Conservation (phyloP, 78 protist genomes). For the Protostelium mycophagum region DNA sequence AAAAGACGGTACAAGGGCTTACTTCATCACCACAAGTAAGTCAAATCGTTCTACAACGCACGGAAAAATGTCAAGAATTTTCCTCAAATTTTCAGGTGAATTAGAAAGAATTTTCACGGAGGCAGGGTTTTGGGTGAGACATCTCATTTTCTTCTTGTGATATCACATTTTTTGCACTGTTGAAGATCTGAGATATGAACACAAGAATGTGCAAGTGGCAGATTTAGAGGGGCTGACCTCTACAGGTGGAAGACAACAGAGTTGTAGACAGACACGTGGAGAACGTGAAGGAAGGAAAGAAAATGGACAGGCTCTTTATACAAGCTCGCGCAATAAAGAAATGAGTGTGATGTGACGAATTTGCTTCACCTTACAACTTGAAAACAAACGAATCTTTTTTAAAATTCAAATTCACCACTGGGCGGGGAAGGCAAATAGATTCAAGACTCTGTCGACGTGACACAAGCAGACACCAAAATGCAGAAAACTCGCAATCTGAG, state of each 20-base stretch:
- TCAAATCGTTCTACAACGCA: background rate
- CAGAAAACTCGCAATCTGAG: too few species aligned
- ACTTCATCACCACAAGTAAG: constrained; percentile 43
- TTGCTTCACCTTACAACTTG: too few species aligned
- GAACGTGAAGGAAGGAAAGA: constrained; percentile 35
- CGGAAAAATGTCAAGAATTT: background rate
- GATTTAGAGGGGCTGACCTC: background rate
- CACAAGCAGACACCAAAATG: too few species aligned
- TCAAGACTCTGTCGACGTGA: too few species aligned
- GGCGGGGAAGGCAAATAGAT: too few species aligned
- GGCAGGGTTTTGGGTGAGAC: constrained; percentile 13
- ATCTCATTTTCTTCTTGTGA: too few species aligned
- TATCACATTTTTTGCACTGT: too few species aligned
- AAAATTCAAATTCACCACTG: too few species aligned
- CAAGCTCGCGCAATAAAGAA: constrained; percentile 44
- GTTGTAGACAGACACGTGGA: constrained; percentile 26
- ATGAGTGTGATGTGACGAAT: too few species aligned
- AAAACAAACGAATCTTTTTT: too few species aligned
- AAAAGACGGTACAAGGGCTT: constrained; percentile 75
- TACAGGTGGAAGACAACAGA: constrained; percentile 19
- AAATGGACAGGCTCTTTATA: constrained; percentile 54
- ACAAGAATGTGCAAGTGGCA: background rate
- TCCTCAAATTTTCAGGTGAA: background rate
- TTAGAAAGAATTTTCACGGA: constrained; percentile 20
- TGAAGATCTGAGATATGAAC: too few species aligned